A percentile compares a stretch with the other conserved stretches of the same genome.
These are phyloP conservation scores for Neurospora tetraspora DNA, from an alignment of 495 filamentous ascomycete genomes.

Conservation along the genomic window DNA sequence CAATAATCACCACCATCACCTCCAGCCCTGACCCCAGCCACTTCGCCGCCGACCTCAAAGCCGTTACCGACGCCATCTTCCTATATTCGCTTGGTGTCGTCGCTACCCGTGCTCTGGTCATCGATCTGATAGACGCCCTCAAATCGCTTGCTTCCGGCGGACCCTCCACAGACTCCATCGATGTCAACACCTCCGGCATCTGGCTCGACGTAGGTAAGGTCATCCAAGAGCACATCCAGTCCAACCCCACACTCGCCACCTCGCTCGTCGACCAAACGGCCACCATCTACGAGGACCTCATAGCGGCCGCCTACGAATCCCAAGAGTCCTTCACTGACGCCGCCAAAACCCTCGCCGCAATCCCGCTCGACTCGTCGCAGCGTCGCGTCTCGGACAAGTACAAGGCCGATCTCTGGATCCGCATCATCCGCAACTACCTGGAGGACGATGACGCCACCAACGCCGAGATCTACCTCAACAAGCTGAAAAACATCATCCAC, in stretches of 20 bases:
- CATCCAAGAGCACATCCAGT: slow-evolving; percentile 52
- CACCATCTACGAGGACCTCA: slow-evolving; percentile 58
- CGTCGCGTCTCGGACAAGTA: slow-evolving; percentile 68
- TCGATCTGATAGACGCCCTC: slow-evolving; percentile 52
- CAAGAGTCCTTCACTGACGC: slow-evolving; percentile 72
- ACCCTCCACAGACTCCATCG: background rate
- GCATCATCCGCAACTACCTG: slow-evolving; percentile 88
- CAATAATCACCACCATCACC: slow-evolving; percentile 55
- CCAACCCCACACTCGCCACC: slow-evolving; percentile 36
- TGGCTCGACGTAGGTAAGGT: slow-evolving; percentile 62
- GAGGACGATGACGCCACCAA: slow-evolving; percentile 86
- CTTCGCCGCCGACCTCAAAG: slow-evolving; percentile 54
- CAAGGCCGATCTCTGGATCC: slow-evolving; percentile 76
- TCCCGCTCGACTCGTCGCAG: slow-evolving; percentile 80
- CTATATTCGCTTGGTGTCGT: slow-evolving; percentile 64
- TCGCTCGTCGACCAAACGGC: slow-evolving; percentile 80
- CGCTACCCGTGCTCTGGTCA: slow-evolving; percentile 59
- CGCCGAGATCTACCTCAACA: slow-evolving; percentile 82
- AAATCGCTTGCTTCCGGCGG: slow-evolving; percentile 30
- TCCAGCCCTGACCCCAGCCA: slow-evolving; percentile 42
- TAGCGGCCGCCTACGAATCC: slow-evolving; percentile 73
- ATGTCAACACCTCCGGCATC: slow-evolving; percentile 29
- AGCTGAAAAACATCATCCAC: slow-evolving; percentile 83
- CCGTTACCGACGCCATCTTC: slow-evolving; percentile 60
- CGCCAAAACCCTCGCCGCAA: slow-evolving; percentile 67